phyloP scores from a whole-genome alignment of 345 rosid species.

The Aquilaria malaccensis region DNA sequence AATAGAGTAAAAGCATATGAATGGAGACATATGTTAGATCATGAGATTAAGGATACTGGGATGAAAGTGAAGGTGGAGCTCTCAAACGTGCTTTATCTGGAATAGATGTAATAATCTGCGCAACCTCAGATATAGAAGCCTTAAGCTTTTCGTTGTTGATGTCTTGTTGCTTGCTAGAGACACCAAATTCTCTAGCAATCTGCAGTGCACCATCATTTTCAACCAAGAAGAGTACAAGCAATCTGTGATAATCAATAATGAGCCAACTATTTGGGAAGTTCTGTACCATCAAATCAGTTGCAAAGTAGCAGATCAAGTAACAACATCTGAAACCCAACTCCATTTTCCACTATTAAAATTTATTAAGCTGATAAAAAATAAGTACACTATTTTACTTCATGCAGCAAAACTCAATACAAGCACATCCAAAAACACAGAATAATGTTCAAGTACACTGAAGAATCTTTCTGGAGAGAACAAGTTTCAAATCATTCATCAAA shows the following conservation, averaged over 20 bases:
- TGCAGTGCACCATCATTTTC: constrained; percentile 62
- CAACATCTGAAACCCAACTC: neutral
- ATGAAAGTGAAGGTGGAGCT: constrained; percentile 54
- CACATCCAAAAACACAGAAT: too few species aligned
- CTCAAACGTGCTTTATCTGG: constrained; percentile 80
- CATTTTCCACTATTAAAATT: too few species aligned
- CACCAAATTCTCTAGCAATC: constrained; percentile 51
- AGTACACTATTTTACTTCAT: too few species aligned
- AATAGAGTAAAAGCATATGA: constrained; percentile 1
- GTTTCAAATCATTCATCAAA: neutral
- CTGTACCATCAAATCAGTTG: constrained; percentile 2
- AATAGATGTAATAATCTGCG: constrained; percentile 70
- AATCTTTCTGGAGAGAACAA: neutral
- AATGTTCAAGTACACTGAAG: neutral
- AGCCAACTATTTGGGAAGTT: neutral
- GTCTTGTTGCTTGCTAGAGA: constrained; percentile 20
- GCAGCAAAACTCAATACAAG: too few species aligned
- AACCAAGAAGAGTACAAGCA: constrained; percentile 69
- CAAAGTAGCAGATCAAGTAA: constrained; percentile 3
- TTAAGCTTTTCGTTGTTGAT: constrained; percentile 23
- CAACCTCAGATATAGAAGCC: constrained; percentile 46
- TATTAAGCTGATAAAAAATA: too few species aligned
- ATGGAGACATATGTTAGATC: constrained; percentile 3
- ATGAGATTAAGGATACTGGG: constrained; percentile 79
- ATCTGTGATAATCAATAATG: constrained; percentile 39